Evolutionary conservation across 768 basidiomycete genomes (phyloP), one percentile per base, ranked within the genome.

Genomic region (Russula brevipes): DNA sequence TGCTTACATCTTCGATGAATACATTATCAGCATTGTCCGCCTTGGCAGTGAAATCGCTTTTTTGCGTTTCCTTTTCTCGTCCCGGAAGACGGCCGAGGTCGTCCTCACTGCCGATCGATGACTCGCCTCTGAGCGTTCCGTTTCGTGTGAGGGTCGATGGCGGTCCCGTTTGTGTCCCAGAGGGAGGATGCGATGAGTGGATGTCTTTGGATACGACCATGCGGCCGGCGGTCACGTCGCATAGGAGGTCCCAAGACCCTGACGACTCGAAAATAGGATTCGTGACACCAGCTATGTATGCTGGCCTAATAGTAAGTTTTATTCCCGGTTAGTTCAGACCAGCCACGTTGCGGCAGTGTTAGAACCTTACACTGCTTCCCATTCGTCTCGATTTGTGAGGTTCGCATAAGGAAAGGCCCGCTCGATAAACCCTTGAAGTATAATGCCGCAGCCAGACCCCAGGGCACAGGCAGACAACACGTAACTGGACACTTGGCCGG

Each of bases 371-470:
- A 88, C 87, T 8, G 85, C 81, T 74, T 95, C 89, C 83, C 95
- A 89, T 70, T 95, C 91, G 67, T 96, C 94, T 61, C 89, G 79
- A 60, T 91, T 90, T 67, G 80, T 86, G 68, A 99, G 78, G 72
- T 92, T 96, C 4, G 94, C 92, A 71, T 99, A 99, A 0, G 97
- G 96, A 73, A 98, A 98, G 2, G 94, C 88, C 16, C 93, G 84
- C 69, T 92, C 90, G 51, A 91, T 89, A 71, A 97, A 91, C 2
- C 94, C 96, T 54, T 88, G 78, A 60, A 98, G 74, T 30, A 91
- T 77, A 24, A 82, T 83, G 0, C 97, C 96, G 69, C 92, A 92
- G 7, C 96, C 96, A 12, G 90, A 93, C 1, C 86, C 94, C 5
- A 99, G 78, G 5, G 96, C 93, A 73, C 95, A 98, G 2, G 97